phyloP scores from a whole-genome alignment of 148 eudicot genomes.

The Dysphania ambrosioides region DNA sequence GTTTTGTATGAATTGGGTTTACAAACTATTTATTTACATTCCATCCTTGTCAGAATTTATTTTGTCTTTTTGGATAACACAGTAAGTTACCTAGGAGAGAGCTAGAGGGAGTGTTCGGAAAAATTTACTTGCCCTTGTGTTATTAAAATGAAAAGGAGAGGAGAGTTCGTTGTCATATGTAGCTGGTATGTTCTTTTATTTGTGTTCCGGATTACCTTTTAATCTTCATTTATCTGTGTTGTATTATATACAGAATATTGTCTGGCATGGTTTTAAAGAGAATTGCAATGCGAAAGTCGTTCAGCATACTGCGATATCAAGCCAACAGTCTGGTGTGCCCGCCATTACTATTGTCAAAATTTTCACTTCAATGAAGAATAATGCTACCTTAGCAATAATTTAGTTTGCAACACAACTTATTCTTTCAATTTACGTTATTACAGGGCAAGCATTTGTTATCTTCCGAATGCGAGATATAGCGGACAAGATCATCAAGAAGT shows the following conservation, averaged over 20 bases:
- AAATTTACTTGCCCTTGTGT: not conserved
- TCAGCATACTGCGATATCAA: constrained; percentile 42
- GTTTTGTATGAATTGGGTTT: too few relatives aligned
- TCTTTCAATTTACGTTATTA: not conserved
- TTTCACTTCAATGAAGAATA: not conserved
- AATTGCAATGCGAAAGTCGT: constrained; percentile 56
- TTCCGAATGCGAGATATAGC: constrained; percentile 50
- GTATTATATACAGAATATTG: constrained; percentile 51
- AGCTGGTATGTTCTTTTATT: not conserved
- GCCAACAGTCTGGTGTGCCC: constrained; percentile 55
- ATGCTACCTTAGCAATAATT: not conserved
- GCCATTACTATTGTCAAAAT: not conserved
- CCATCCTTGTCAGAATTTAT: too few relatives aligned
- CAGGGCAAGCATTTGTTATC: constrained; percentile 59
- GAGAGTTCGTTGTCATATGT: not conserved
- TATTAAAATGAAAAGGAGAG: not conserved
- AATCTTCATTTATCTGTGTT: not conserved
- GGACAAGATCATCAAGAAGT: constrained; percentile 32
- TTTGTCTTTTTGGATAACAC: not conserved
- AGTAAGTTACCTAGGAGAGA: not conserved
- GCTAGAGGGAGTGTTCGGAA: not conserved
- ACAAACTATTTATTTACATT: too few relatives aligned
- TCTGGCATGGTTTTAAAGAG: constrained; percentile 55
- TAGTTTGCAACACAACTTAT: not conserved
- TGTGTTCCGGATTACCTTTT: not conserved